Evolutionary conservation across 169 alveolate species (phyloP).

Genomic region (Eimeria acervulina): DNA sequence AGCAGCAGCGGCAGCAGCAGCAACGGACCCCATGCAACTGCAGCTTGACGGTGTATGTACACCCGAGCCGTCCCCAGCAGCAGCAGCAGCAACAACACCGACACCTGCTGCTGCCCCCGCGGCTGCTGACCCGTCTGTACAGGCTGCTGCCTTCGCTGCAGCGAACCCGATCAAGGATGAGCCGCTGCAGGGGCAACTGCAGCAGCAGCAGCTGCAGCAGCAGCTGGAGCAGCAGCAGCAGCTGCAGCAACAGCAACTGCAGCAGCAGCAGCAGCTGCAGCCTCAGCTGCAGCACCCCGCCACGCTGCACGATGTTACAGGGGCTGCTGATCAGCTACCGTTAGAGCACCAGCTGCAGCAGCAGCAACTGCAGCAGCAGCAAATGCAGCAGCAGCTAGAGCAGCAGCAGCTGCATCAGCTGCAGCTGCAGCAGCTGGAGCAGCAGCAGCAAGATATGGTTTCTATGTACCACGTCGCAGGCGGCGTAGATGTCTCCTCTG

Average conservation of each 20-base stretch:
- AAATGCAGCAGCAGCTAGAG: constrained; percentile 31
- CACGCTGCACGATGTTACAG: neutral
- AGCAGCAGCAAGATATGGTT: constrained; percentile 68
- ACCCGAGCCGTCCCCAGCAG: constrained; percentile 54
- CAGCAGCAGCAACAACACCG: constrained; percentile 65
- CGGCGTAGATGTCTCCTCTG: constrained; percentile 48
- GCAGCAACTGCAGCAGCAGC: constrained; percentile 62
- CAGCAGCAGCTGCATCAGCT: constrained; percentile 44
- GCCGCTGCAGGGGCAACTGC: constrained; percentile 49
- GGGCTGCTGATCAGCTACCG: constrained; percentile 25
- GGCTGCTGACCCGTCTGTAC: constrained; percentile 22
- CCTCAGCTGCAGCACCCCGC: constrained; percentile 44
- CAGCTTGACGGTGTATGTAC: constrained; percentile 60
- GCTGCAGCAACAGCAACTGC: constrained; percentile 39
- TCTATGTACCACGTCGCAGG: constrained; percentile 48
- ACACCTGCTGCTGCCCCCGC: constrained; percentile 58
- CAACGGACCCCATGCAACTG: constrained; percentile 29
- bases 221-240: constrained; percentile 60
- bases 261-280: constrained; percentile 67
- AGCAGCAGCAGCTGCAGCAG: constrained; percentile 63
- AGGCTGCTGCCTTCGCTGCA: constrained; percentile 24
- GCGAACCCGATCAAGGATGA: constrained; percentile 43
- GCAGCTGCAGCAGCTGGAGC: constrained; percentile 69
- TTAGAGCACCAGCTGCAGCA: constrained; percentile 47
- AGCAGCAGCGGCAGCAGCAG: constrained; percentile 59